These are phyloP conservation scores for Termitomyces sp. DNA, from an alignment of 768 basidiomycete genomes.

Conservation along the genomic window DNA sequence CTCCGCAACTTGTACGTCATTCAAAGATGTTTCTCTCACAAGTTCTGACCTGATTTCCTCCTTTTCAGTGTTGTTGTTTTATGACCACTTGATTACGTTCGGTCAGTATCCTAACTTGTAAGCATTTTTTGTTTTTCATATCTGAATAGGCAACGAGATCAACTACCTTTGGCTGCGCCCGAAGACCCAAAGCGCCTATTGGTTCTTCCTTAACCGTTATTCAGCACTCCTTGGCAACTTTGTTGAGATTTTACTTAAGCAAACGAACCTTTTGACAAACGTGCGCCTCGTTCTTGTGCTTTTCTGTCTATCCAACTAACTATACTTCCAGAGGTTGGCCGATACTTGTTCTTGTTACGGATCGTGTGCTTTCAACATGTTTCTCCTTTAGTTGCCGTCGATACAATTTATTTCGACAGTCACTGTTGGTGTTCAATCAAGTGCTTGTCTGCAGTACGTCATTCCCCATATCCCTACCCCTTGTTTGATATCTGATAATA, in stretches of 20 bases:
- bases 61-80: slow-evolving; percentile 31
- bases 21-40: neutral
- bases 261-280: slow-evolving; percentile 19
- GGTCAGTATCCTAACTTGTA: slow-evolving; percentile 17
- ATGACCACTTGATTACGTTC: slow-evolving; percentile 34
- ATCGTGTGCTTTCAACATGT: neutral
- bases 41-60: neutral
- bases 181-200: slow-evolving; percentile 32
- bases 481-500: neutral
- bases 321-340: slow-evolving; percentile 11
- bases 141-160: slow-evolving; percentile 31
- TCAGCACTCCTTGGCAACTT: slow-evolving; percentile 37
- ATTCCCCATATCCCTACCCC: neutral
- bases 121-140: neutral
- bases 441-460: slow-evolving; percentile 42
- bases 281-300: slow-evolving; percentile 13
- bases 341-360: neutral
- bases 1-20: slow-evolving; percentile 28
- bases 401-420: slow-evolving; percentile 35
- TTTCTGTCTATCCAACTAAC: neutral
- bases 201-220: slow-evolving; percentile 51
- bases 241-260: slow-evolving; percentile 23
- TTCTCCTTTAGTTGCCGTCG: slow-evolving; percentile 30
- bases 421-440: slow-evolving; percentile 39
- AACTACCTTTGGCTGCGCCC: slow-evolving; percentile 41